Conservation (phyloP, 495 filamentous ascomycete genomes). For the Gamarada debralockiae region DNA sequence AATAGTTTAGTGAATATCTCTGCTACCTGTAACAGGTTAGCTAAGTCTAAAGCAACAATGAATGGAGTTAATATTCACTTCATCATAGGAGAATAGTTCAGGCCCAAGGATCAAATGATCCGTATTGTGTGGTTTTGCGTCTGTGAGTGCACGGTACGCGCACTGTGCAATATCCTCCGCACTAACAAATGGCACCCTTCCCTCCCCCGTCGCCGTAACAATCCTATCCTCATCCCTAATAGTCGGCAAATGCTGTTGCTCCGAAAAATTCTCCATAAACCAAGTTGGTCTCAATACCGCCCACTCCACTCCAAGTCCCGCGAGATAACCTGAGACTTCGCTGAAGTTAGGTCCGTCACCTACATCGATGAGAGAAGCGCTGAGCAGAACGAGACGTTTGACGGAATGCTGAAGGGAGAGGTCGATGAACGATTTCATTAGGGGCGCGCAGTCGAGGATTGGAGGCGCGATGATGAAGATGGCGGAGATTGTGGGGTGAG, state of each 20-base stretch:
- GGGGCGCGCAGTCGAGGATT: conserved; percentile 27
- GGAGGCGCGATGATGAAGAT: conserved; percentile 37
- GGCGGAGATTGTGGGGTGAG: conserved; percentile 22
- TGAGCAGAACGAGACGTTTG: conserved; percentile 40
- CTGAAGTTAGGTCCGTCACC: conserved; percentile 36
- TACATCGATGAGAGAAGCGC: conserved; percentile 33
- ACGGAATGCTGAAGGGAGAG: conserved; percentile 29
- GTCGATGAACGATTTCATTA: conserved; percentile 38
- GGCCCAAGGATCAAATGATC: conserved; percentile 43
- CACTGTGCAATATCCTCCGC: conserved; percentile 45
- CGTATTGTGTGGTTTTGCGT: conserved; percentile 34
- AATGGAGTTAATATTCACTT: no score
- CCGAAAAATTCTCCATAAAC: conserved; percentile 29
- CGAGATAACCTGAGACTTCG: conserved; percentile 34
- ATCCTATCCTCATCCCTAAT: conserved; percentile 40
- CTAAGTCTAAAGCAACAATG: neutral
- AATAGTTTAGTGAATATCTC: conserved; percentile 34
- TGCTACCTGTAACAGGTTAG: conserved; percentile 32
- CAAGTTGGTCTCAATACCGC: conserved; percentile 20
- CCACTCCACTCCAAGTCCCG: conserved; percentile 35
- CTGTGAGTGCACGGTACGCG: conserved; percentile 38
- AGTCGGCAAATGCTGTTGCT: conserved; percentile 24
- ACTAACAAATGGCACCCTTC: conserved; percentile 43
- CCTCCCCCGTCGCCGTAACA: conserved; percentile 39
- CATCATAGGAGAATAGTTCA: conserved; percentile 40